A percentile compares a stretch with the other conserved stretches of the same genome.
phyloP scores from a whole-genome alignment of 345 rosid species.

The Salix brachista region DNA sequence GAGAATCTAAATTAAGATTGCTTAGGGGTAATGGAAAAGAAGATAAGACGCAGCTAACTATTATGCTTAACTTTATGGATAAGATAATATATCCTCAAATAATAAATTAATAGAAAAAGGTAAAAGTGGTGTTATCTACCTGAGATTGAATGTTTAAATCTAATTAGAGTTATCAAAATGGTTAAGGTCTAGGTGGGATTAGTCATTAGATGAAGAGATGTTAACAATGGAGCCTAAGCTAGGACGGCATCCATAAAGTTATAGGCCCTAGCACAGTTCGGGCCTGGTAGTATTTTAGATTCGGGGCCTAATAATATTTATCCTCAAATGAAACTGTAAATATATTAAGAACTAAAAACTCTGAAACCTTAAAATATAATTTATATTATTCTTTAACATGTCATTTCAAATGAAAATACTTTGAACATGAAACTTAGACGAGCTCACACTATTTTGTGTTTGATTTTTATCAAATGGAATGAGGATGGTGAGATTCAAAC shows the following conservation, averaged over 20 bases:
- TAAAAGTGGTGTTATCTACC: background rate
- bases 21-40: background rate
- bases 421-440: too few species aligned
- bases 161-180: background rate
- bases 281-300: background rate
- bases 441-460: accelerated
- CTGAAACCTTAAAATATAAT: too few species aligned
- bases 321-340: too few species aligned
- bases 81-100: background rate
- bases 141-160: background rate
- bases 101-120: background rate
- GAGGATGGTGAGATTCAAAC: too few species aligned
- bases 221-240: background rate
- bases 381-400: too few species aligned
- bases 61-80: background rate
- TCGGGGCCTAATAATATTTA: background rate
- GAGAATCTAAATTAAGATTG: background rate
- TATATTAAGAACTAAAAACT: too few species aligned
- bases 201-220: background rate
- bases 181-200: background rate
- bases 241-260: background rate
- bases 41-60: background rate
- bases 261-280: background rate
- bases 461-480: too few species aligned
- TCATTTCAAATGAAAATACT: too few species aligned